Conservation (phyloP, 768 basidiomycete species). For the Tulasnella sp. region DNA sequence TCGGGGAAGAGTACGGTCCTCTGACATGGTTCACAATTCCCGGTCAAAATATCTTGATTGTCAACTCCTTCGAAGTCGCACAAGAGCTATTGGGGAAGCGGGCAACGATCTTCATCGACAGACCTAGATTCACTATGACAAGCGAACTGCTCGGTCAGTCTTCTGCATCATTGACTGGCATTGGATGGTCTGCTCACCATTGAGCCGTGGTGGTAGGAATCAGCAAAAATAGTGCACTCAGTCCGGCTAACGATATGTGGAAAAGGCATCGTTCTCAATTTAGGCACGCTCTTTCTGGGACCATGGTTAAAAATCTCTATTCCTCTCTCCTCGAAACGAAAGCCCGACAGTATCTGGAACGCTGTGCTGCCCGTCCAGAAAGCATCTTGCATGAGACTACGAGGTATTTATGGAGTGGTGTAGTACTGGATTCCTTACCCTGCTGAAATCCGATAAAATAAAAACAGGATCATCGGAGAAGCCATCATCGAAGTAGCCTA, state of each 20-base stretch:
- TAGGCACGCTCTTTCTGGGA: not conserved
- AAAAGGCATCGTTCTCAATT: not conserved
- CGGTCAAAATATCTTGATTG: not conserved
- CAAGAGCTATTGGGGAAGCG: conserved; percentile 1
- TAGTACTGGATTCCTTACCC: not conserved
- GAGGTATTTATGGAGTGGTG: not conserved
- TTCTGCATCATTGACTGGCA: not conserved
- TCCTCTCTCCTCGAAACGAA: not conserved
- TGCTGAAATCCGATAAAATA: not conserved
- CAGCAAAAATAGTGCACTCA: not conserved
- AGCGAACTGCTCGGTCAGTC: not conserved
- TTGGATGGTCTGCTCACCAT: not conserved
- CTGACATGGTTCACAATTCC: conserved; percentile 3
- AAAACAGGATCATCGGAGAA: not conserved
- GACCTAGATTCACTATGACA: conserved; percentile 13
- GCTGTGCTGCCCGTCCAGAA: not conserved
- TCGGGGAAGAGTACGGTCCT: conserved; percentile 9
- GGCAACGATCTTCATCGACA: not conserved
- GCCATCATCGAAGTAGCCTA: not conserved
- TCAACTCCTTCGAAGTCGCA: conserved; percentile 1
- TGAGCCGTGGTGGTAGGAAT: not conserved
- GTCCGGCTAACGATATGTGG: not conserved
- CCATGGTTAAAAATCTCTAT: not conserved
- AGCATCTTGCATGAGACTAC: not conserved
- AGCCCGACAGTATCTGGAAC: not conserved